Base-by-base conservation (phyloP, 164 flowering plant genomes). In the Echeveria elegans region DNA sequence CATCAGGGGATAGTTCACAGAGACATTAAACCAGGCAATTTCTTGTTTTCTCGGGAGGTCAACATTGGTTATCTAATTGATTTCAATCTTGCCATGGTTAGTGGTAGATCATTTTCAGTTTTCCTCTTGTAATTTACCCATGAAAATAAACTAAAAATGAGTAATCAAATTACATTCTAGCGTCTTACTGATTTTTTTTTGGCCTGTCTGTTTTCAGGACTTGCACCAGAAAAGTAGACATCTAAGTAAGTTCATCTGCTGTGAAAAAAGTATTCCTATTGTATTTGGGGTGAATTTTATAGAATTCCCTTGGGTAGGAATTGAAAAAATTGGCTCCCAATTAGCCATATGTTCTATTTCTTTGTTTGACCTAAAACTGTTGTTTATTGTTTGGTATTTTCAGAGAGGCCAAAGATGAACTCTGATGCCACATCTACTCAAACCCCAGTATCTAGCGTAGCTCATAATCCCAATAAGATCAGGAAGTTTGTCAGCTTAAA, bases 11-110 rank as follows among this genome's bases (percentile, higher is more conserved):
- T 86, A 68, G 87, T 84, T 65, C 99, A 95, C 71, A 92, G 99
- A 73, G 99, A 95, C 78, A 86, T 95, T 32, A 95, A 95, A 75
- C 99, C 99, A 68, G 97, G 99, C 26, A 95, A 95, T 69, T 95
- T 95, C 66, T 90, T 95, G 24, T 95, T 87, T 75, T 89, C 92
- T 66, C 77, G 88, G 2, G 87, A 75, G 69, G 71, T 74, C 43
- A 78, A 64, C 40, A 92, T 86, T 77, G 99, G 99, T 37, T 90
- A 86, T 75, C 89, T 95, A 43, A 95, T 95, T 40, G 99, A 95
- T 77, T 95, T 95, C 78, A 95, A 95, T 73, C 86, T 95, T 68
- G 99, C 97, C 53, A 71, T 81, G 96, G 99, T 90, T 53, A 81
- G 94, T 81, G 37, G 18, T 59, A 21, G 61, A 36, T 71, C 28